A percentile compares a stretch with the other conserved stretches of the same genome.
phyloP scores from a whole-genome alignment of 1,284 basidiomycete genomes.

The Leccinum pseudoinsigne region DNA sequence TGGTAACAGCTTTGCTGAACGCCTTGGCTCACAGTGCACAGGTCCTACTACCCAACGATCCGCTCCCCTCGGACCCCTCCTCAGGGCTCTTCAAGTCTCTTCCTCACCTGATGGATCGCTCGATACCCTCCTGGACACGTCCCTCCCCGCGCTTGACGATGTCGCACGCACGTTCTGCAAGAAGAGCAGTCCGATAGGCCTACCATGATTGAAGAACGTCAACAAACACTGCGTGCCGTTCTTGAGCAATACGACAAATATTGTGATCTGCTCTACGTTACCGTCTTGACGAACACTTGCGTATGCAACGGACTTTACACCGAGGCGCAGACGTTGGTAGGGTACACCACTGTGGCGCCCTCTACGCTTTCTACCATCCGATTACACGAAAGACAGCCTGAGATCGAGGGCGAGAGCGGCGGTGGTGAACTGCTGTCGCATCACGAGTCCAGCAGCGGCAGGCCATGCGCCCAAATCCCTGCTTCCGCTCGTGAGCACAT shows the following conservation, averaged over 20 bases:
- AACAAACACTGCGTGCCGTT: slow-evolving; percentile 16
- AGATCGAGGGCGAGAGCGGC: not conserved
- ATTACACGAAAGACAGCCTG: slow-evolving; percentile 9
- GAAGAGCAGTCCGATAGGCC: slow-evolving; percentile 42
- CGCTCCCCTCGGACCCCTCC: slow-evolving; percentile 63
- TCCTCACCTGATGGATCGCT: slow-evolving; percentile 67
- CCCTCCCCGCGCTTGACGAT: slow-evolving; percentile 68
- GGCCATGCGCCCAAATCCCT: slow-evolving; percentile 28
- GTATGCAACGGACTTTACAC: slow-evolving; percentile 53
- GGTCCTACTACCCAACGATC: slow-evolving; percentile 64
- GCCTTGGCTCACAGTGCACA: slow-evolving; percentile 65
- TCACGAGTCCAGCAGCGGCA: slow-evolving; percentile 16
- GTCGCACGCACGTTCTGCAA: slow-evolving; percentile 65
- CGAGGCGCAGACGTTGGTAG: slow-evolving; percentile 70
- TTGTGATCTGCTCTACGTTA: no score
- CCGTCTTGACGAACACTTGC: no score
- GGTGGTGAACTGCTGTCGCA: slow-evolving; percentile 8
- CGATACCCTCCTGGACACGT: slow-evolving; percentile 53
- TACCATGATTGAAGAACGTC: slow-evolving; percentile 60
- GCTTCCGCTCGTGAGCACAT: slow-evolving; percentile 49
- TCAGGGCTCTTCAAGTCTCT: slow-evolving; percentile 69
- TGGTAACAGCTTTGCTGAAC: slow-evolving; percentile 82
- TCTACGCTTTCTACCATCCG: slow-evolving; percentile 26
- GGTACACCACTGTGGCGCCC: slow-evolving; percentile 33
- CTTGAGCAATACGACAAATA: no score